phyloP scores from a whole-genome alignment of 2,329 filamentous ascomycete genomes.

The Fusarium udum region DNA sequence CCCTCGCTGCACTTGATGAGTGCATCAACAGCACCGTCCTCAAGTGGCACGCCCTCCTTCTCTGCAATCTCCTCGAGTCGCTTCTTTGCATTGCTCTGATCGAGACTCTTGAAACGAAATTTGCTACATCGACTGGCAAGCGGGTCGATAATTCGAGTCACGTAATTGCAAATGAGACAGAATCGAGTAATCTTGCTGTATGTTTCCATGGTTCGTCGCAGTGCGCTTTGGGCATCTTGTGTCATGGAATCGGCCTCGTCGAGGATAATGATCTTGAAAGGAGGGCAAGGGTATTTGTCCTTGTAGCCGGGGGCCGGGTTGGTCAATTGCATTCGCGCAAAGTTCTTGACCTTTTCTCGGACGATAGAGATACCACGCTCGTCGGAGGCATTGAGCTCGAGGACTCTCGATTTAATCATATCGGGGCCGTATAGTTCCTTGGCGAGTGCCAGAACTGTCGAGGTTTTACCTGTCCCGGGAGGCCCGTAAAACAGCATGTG shows the following conservation, averaged over 20 bases:
- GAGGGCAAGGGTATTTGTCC: constrained; percentile 86
- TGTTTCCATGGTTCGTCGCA: constrained; percentile 97
- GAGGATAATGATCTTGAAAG: constrained; percentile 98
- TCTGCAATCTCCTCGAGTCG: constrained; percentile 84
- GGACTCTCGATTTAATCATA: constrained; percentile 90
- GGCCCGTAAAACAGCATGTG: constrained; percentile 99
- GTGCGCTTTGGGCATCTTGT: constrained; percentile 92
- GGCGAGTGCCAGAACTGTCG: constrained; percentile 93
- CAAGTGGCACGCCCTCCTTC: constrained; percentile 79
- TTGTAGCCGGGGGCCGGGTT: constrained; percentile 77
- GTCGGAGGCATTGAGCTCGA: constrained; percentile 98
- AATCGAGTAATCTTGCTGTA: constrained; percentile 97
- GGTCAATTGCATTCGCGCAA: constrained; percentile 92
- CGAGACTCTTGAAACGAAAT: constrained; percentile 96
- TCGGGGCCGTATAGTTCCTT: constrained; percentile 98
- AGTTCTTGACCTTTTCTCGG: constrained; percentile 97
- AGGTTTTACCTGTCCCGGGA: constrained; percentile 97
- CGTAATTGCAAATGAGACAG: constrained; percentile 98
- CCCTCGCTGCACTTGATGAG: constrained; percentile 90
- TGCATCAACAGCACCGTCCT: constrained; percentile 82
- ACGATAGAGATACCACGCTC: constrained; percentile 98
- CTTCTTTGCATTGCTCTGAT: constrained; percentile 82
- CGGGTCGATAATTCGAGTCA: constrained; percentile 97
- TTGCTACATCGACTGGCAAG: constrained; percentile 93
- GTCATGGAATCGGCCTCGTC: constrained; percentile 99